phyloP scores from a whole-genome alignment of 2,329 filamentous ascomycete genomes.

The Neofusicoccum umdonicola region DNA sequence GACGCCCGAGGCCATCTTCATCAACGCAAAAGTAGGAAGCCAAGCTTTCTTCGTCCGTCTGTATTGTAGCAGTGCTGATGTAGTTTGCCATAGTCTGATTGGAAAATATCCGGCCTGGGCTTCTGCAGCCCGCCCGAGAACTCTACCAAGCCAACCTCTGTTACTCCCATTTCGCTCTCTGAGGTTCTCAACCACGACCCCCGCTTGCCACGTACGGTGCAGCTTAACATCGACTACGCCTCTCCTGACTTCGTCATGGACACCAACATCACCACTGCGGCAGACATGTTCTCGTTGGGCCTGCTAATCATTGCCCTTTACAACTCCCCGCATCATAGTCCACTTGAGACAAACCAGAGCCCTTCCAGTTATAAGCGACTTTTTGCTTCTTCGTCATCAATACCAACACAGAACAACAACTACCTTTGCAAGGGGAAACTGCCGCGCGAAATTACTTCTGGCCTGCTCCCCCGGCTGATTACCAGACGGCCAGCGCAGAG shows the following conservation, averaged over 20 bases:
- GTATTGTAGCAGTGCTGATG: slow-evolving; percentile 14
- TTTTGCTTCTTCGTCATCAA: slow-evolving; percentile 73
- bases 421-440: slow-evolving; percentile 78
- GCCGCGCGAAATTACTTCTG: slow-evolving; percentile 71
- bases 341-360: slow-evolving; percentile 77
- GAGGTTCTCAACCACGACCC: slow-evolving; percentile 85
- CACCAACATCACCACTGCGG: slow-evolving; percentile 75
- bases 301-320: slow-evolving; percentile 86
- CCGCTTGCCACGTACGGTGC: slow-evolving; percentile 75
- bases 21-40: slow-evolving; percentile 78
- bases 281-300: slow-evolving; percentile 93
- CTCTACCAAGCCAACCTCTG: slow-evolving; percentile 70
- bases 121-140: slow-evolving; percentile 81
- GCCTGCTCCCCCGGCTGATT: slow-evolving; percentile 81
- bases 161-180: slow-evolving; percentile 76
- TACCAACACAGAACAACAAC: slow-evolving; percentile 78
- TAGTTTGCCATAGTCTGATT: slow-evolving; percentile 67
- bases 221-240: slow-evolving; percentile 88
- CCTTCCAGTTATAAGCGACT: slow-evolving; percentile 80
- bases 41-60: slow-evolving; percentile 17
- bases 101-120: slow-evolving; percentile 94
- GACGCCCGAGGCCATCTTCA: slow-evolving; percentile 87
- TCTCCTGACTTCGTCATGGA: slow-evolving; percentile 95
- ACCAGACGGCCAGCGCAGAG: slow-evolving; percentile 83
- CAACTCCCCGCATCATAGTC: slow-evolving; percentile 89